Conservation (phyloP, 345 rosid species). For the Eucalyptus globulus region DNA sequence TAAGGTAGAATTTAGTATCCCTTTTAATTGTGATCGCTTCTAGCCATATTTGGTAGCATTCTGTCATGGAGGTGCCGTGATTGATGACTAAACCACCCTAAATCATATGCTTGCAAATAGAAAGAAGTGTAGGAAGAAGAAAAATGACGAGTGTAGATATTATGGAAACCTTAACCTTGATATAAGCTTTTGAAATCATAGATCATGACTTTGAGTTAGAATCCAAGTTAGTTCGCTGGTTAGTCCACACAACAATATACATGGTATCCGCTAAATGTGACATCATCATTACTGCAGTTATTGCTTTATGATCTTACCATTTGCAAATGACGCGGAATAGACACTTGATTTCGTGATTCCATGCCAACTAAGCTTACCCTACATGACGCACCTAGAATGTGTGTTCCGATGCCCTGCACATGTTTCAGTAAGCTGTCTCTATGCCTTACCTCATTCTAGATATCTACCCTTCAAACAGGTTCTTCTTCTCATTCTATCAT, state of each 20-base stretch:
- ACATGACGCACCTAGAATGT: not conserved
- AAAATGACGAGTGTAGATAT: not conserved
- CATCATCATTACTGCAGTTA: not conserved
- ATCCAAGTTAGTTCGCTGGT: not conserved
- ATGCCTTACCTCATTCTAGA: not conserved
- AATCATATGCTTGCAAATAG: not conserved
- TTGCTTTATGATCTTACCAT: not conserved
- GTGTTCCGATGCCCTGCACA: not conserved
- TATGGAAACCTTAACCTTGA: not conserved
- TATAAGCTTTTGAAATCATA: not conserved
- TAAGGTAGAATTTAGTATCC: not conserved
- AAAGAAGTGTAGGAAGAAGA: not conserved
- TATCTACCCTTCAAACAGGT: not conserved
- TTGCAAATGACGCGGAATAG: not conserved
- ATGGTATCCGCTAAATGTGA: not conserved
- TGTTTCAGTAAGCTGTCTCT: not conserved
- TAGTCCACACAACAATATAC: not conserved
- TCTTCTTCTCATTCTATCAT: not conserved
- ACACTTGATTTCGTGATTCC: not conserved
- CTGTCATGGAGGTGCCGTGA: not conserved
- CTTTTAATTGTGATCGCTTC: not conserved
- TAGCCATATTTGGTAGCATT: not conserved
- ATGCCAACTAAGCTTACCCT: not conserved
- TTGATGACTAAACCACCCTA: not conserved
- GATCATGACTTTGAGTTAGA: not conserved